Percentiles rank a stretch among this genome's conserved stretches.
These are phyloP conservation scores for Polyporus arcularius DNA, from an alignment of 768 basidiomycete genomes.

Conservation along the genomic window DNA sequence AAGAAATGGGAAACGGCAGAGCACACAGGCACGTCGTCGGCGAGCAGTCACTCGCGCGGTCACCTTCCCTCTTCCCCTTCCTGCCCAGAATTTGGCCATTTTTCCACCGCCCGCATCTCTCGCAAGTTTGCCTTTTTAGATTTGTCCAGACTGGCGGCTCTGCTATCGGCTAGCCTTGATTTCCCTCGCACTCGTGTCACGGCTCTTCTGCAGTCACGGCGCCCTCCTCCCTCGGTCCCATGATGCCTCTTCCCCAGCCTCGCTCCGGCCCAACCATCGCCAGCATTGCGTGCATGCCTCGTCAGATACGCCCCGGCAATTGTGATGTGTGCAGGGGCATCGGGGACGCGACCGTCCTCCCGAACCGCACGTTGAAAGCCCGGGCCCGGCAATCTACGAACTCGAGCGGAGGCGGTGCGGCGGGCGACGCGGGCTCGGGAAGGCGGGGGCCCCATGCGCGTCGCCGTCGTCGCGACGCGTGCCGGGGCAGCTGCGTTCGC, in stretches of 20 bases:
- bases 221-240: slow-evolving; percentile 21
- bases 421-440: neutral
- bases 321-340: neutral
- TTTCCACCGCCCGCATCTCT: slow-evolving; percentile 25
- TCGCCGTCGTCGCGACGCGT: neutral
- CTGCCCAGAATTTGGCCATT: neutral
- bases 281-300: too few relatives aligned
- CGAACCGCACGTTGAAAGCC: too few relatives aligned
- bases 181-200: neutral
- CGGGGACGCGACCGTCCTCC: neutral
- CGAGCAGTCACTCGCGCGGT: too few relatives aligned
- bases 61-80: slow-evolving; percentile 7
- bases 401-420: too few relatives aligned
- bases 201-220: slow-evolving; percentile 15
- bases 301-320: too few relatives aligned
- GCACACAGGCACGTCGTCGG: too few relatives aligned
- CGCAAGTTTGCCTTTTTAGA: slow-evolving; percentile 43
- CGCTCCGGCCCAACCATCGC: neutral
- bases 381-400: too few relatives aligned
- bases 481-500: neutral
- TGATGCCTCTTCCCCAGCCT: slow-evolving; percentile 16
- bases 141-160: slow-evolving; percentile 50
- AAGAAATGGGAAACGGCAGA: too few relatives aligned
- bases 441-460: neutral
- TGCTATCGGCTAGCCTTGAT: slow-evolving; percentile 48